Evolutionary conservation across 208 protist genomes (phyloP).

Genomic region (Trypanosoma cruzi): DNA sequence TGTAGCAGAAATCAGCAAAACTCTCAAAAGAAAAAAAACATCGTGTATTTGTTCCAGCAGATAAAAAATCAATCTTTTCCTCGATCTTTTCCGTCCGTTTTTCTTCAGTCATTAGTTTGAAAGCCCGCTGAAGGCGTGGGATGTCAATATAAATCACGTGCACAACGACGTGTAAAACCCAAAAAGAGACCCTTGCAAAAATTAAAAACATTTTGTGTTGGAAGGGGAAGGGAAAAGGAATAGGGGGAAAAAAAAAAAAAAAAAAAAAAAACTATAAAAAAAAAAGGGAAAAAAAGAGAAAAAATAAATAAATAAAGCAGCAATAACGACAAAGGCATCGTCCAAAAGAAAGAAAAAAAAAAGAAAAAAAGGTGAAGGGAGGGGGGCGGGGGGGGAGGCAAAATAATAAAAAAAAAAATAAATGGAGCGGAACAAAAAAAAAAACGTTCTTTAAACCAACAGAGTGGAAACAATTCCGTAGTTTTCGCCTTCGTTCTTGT

Average conservation of each 20-base stretch:
- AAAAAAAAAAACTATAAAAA: slow-evolving; percentile 20
- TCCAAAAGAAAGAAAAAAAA: no score
- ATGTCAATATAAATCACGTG: slow-evolving; percentile 10
- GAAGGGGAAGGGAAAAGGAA: neutral
- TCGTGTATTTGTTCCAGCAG: neutral
- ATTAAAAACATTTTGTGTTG: neutral
- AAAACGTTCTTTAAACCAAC: neutral
- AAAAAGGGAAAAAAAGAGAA: no score
- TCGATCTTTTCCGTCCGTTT: neutral
- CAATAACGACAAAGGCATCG: no score
- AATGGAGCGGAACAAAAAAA: no score
- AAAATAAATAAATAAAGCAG: no score
- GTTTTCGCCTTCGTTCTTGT: neutral
- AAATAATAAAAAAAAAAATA: no score
- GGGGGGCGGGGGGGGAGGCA: no score
- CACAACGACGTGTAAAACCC: neutral
- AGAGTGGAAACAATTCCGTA: neutral
- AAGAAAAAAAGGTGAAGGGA: no score
- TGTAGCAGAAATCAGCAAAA: slow-evolving; percentile 32
- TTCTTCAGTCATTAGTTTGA: neutral
- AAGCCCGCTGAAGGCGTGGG: neutral
- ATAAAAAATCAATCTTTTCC: neutral
- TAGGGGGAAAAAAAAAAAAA: slow-evolving; percentile 6
- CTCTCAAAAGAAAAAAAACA: slow-evolving; percentile 38
- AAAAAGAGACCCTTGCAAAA: slow-evolving; percentile 10